Base-by-base conservation (phyloP, 139 green algal genomes). In the Pseudopediastrum boryanum region DNA sequence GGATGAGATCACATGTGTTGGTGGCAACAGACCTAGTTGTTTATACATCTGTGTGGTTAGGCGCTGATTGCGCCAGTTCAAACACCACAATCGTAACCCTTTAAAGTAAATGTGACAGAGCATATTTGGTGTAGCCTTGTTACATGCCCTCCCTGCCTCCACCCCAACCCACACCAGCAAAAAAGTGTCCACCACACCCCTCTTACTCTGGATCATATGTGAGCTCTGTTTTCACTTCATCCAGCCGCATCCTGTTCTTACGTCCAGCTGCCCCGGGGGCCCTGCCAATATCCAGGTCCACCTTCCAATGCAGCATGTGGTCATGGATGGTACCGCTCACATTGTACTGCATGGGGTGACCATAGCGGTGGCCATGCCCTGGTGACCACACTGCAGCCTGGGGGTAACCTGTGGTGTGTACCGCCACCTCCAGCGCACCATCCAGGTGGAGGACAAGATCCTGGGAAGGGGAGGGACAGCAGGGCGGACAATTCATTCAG, bases 301-400 rank as follows among this genome's bases (percentile, higher is more conserved):
- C 71, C 54, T 78, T 78, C 71, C 71, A 78, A 39, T 70, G 29
- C 54, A 78, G 54, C 71, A 70, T 13, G 54, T 78, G 71, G 54
- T 78, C 71, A 29, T 78, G 71, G 38, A 78, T 78, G 71, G 71
- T 78, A 41, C 71, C 71, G 12, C 31, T 54, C 39, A 23, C 58
- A 41, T 70, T 23, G n/a, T 56, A 39, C 68, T 48, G 56, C 7
- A 62, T 35, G 5, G 71, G 71, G 52, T 78, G 69, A 27, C 39
- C 71, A 21, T 78, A 78, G 4, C 29, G 19, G 51, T 38, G 39
- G 35, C 51, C 51, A 7, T 77, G 33, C 35, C 50, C 31, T 5
- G 38, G 27, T 7, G 6, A 48, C 35, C 33, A 48, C 61, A 50
- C 19, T 43, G 2, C n/a, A 69, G 29, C 9, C 46, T 78, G 71